Evolutionary conservation across 345 rosid genomes (phyloP).

Genomic region (Boechera stricta): DNA sequence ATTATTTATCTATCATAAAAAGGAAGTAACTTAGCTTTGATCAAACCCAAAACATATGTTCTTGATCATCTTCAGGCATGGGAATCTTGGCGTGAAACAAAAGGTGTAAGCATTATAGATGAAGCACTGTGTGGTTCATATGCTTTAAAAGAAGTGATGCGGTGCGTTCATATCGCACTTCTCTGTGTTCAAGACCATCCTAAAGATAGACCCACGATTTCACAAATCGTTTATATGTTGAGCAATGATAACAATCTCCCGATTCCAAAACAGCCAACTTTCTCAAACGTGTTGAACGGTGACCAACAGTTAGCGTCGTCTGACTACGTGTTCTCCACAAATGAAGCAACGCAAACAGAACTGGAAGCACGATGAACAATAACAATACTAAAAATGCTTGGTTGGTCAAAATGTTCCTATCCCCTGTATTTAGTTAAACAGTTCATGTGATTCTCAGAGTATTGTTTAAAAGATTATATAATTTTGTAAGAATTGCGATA

Average conservation of each 20-base stretch:
- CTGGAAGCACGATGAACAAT: not conserved
- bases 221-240: slow-evolving; percentile 16
- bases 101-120: slow-evolving; percentile 8
- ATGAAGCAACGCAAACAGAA: not conserved
- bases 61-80: slow-evolving; percentile 7
- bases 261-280: not conserved
- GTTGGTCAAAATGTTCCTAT: not conserved
- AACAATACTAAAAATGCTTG: not conserved
- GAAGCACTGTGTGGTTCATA: not conserved
- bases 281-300: too few species aligned
- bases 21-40: not conserved
- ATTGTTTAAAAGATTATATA: not conserved
- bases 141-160: not conserved
- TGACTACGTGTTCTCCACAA: too few species aligned
- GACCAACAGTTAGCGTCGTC: too few species aligned
- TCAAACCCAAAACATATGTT: not conserved
- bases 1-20: not conserved
- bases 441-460: not conserved
- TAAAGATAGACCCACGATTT: not conserved
- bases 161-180: not conserved
- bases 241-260: not conserved
- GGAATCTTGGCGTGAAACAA: not conserved
- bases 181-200: slow-evolving; percentile 20
- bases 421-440: not conserved
- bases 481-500: too few species aligned